Base-by-base conservation (phyloP, 805 yeast genomes). In the Blastobotrys robertii region DNA sequence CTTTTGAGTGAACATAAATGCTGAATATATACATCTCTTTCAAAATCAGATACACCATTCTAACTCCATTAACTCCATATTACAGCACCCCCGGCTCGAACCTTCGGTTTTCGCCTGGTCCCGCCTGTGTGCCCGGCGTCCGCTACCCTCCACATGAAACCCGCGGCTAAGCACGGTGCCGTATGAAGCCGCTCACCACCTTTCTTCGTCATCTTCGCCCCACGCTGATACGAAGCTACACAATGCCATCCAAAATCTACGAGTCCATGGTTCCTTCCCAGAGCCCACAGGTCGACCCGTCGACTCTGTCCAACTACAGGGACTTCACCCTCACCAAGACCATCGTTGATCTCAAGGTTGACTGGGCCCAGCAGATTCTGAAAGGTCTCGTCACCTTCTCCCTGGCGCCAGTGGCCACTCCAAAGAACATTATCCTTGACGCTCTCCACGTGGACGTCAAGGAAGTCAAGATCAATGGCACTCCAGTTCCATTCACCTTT, bases 231-330 rank as follows among this genome's bases (percentile, higher is more conserved):
- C 38, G 33, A 3, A 31, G 12, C 8, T n/a, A 13, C 34, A 41
- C 16, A 30, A 46, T 41, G 47, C 32, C 46, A 31, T 19, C 44
- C 19, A 22, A 48, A 2, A 38, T 44, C n/a, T 32, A 42, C 16
- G 44, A 47, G 28, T 16, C 25, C 14, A 36, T 30, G 9, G 12
- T 49, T 8, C 51, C 51, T 14, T 37, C 34, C 6, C 39, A 25
- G n/a, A 43, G 48, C 22, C 51, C 51, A 9, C 54, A 49, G 33
- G n/a, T 45, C 14, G 95, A 87, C 60, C 81, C 82, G 16, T 81
- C 94, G 1, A 84, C 96, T 2, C 67, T 79, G 38, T 85, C 95
- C 34, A 83, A 81, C 59, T 87, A 84, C 60, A 50, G 53, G 12
- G 50, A 63, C 25, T 80, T 84, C 54, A 51, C 59, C 2, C 70